These are phyloP conservation scores for Candida odintsovae DNA, from an alignment of 805 yeast genomes.

Conservation along the genomic window DNA sequence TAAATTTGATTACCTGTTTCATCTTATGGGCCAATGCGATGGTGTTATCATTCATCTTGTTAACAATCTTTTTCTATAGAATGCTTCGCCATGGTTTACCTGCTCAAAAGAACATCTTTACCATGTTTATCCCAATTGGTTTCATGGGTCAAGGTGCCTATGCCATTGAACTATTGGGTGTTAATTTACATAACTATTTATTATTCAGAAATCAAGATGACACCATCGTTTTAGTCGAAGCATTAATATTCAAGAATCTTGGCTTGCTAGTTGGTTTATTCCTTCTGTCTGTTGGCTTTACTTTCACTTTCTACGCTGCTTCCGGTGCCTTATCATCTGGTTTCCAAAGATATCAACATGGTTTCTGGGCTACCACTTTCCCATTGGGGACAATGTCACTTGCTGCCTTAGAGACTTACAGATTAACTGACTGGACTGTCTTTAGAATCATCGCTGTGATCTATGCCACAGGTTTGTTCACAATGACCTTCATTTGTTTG, in stretches of 20 bases:
- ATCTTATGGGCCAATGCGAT: constrained; percentile 70
- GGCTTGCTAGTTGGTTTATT: constrained; percentile 39
- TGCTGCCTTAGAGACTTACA: constrained; percentile 48
- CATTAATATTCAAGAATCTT: constrained; percentile 26
- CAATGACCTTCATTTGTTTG: constrained; percentile 1
- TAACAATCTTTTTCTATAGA: constrained; percentile 55
- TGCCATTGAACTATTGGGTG: constrained; percentile 54
- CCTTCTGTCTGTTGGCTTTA: constrained; percentile 51
- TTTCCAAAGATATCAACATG: constrained; percentile 36
- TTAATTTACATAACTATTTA: constrained; percentile 28
- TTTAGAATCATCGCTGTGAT: constrained; percentile 60
- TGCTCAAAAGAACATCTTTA: constrained; percentile 44
- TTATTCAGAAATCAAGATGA: constrained; percentile 15
- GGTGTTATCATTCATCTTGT: constrained; percentile 47
- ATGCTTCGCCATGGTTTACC: constrained; percentile 57
- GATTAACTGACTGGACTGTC: constrained; percentile 42
- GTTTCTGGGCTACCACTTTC: constrained; percentile 86
- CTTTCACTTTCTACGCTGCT: constrained; percentile 43
- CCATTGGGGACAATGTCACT: constrained; percentile 81
- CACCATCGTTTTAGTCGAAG: constrained; percentile 16
- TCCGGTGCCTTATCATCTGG: constrained; percentile 29
- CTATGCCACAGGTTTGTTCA: constrained; percentile 35
- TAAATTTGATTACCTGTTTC: constrained; percentile 48
- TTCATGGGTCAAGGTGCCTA: constrained; percentile 82
- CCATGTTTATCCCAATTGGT: constrained; percentile 77